Conservation (phyloP, 2,329 filamentous ascomycete genomes). For the Monilinia fructicola region DNA sequence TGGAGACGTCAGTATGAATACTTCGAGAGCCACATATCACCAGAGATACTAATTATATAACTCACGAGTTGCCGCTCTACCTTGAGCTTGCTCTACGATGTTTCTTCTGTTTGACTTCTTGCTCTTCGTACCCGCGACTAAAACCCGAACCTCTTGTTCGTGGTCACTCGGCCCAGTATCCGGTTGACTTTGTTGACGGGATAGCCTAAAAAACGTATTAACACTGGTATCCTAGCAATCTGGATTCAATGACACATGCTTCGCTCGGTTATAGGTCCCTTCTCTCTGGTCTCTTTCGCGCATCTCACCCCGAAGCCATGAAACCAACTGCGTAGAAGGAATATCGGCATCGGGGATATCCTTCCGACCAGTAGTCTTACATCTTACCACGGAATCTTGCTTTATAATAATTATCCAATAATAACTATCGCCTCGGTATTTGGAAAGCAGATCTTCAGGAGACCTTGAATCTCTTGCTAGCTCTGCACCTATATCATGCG, state of each 20-base stretch:
- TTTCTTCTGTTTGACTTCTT: slow-evolving; percentile 89
- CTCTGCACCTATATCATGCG: slow-evolving; percentile 82
- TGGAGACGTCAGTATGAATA: slow-evolving; percentile 1
- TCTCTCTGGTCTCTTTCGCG: slow-evolving; percentile 72
- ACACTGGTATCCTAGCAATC: background rate
- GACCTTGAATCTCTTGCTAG: slow-evolving; percentile 77
- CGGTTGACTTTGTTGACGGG: slow-evolving; percentile 34
- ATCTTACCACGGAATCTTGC: slow-evolving; percentile 71
- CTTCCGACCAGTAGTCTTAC: slow-evolving; percentile 74
- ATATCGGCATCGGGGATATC: slow-evolving; percentile 76
- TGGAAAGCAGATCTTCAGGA: slow-evolving; percentile 74
- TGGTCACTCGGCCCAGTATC: slow-evolving; percentile 42
- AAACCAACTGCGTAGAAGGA: slow-evolving; percentile 67
- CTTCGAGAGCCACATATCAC: background rate
- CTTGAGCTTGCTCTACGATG: slow-evolving; percentile 77
- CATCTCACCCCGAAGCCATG: slow-evolving; percentile 78
- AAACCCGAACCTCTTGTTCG: slow-evolving; percentile 77
- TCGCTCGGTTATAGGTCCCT: slow-evolving; percentile 47
- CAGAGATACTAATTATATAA: background rate
- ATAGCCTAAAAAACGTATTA: slow-evolving; percentile 33
- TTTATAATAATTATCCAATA: slow-evolving; percentile 90
- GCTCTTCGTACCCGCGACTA: slow-evolving; percentile 76
- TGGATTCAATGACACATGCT: background rate
- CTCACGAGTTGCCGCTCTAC: slow-evolving; percentile 51
- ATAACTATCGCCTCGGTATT: slow-evolving; percentile 74